Conservation (phyloP, 441 rosid species). For the Aquilaria agallochum region DNA sequence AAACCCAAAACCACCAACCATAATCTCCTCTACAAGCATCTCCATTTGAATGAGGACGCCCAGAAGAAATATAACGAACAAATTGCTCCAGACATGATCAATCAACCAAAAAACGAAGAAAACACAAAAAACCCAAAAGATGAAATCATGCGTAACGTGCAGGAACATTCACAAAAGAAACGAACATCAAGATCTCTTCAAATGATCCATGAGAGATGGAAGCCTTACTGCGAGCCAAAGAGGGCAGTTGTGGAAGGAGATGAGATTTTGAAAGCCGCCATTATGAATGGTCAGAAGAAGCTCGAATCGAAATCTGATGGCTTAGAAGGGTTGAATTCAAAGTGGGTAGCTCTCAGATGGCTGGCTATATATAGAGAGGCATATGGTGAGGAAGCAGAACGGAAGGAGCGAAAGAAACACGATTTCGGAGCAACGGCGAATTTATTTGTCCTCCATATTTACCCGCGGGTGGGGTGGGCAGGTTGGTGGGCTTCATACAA, state of each 20-base stretch:
- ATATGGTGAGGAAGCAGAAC: constrained; percentile 18
- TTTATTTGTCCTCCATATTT: background rate
- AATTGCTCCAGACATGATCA: too few species aligned
- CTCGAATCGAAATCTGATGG: background rate
- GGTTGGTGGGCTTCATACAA: too few species aligned
- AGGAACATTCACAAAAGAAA: background rate
- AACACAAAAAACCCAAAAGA: background rate
- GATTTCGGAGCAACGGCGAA: constrained; percentile 25
- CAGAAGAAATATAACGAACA: too few species aligned
- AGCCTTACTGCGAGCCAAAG: constrained; percentile 36
- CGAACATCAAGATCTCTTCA: background rate
- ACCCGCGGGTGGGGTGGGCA: constrained; percentile 13
- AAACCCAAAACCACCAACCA: too few species aligned
- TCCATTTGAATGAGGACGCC: too few species aligned
- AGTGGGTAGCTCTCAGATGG: background rate
- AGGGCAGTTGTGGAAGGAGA: constrained; percentile 46
- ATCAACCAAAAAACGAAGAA: background rate
- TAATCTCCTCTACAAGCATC: too few species aligned
- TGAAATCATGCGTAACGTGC: background rate
- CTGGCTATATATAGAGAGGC: constrained; percentile 9
- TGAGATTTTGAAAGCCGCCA: constrained; percentile 59
- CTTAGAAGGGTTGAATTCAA: background rate
- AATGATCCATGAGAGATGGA: background rate
- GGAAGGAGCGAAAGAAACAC: constrained; percentile 12
- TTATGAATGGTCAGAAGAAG: constrained; percentile 14